These are phyloP conservation scores for Tuber indicum DNA, from an alignment of 495 filamentous ascomycete genomes.

Conservation along the genomic window DNA sequence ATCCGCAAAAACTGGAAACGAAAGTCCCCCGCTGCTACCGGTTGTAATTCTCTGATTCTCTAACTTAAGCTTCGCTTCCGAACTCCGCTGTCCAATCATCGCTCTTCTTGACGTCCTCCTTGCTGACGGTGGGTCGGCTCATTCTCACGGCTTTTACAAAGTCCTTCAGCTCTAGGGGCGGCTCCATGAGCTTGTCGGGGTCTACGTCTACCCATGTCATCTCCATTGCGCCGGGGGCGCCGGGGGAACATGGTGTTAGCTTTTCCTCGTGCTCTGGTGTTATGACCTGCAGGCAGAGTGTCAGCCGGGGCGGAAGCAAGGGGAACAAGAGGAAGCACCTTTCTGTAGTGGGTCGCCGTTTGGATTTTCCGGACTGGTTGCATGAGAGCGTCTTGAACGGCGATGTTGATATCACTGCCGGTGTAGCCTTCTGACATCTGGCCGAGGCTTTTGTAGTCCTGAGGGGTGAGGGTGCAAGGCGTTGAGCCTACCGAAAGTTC, in stretches of 20 bases:
- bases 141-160: slow-evolving; percentile 88
- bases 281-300: slow-evolving; percentile 1
- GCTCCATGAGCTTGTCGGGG: slow-evolving; percentile 75
- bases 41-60: not conserved
- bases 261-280: slow-evolving; percentile 61
- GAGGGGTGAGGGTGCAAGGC: slow-evolving; percentile 70
- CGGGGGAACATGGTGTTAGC: slow-evolving; percentile 88
- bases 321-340: slow-evolving; percentile 50
- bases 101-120: slow-evolving; percentile 73
- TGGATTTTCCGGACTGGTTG: slow-evolving; percentile 96
- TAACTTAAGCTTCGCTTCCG: slow-evolving; percentile 70
- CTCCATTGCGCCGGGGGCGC: slow-evolving; percentile 74
- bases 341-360: slow-evolving; percentile 96
- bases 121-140: slow-evolving; percentile 79
- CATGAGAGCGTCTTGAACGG: slow-evolving; percentile 96
- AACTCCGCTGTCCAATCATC: slow-evolving; percentile 95
- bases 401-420: slow-evolving; percentile 91
- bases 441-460: slow-evolving; percentile 72
- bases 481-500: slow-evolving; percentile 86
- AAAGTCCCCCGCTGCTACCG: not conserved
- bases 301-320: not conserved
- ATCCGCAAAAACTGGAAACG: not conserved
- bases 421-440: slow-evolving; percentile 87
- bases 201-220: slow-evolving; percentile 90
- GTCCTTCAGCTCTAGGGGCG: slow-evolving; percentile 78